Evolutionary conservation across 768 basidiomycete species (phyloP), one percentile per base, ranked within the genome.

Genomic region (Agaricus sinodeliciosus): DNA sequence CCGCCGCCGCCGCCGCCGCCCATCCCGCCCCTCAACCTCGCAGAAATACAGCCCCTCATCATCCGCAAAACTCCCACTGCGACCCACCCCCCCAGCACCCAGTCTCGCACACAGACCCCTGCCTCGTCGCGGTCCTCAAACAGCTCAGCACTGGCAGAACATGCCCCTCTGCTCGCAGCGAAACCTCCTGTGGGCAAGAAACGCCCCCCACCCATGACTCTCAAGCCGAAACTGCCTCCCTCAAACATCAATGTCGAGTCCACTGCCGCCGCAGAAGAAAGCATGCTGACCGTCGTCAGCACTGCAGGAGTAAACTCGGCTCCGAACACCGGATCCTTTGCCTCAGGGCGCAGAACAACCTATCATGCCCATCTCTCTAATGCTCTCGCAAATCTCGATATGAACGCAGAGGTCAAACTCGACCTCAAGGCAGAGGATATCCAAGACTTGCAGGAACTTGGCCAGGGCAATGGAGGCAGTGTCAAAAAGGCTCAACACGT

Each of bases 391-490:
- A 91, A 79, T 59, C 72, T 95, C 55, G 92, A 94, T 59, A 77
- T 92, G 72, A 89, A 87, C 61, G 82, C 85, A 31, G 88, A 91
- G 71, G 84, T 84, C 66, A 90, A 90, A 69, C 85, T 78, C 59
- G 89, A 95, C 62, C 71, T 98, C 60, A 76, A 82, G 60, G 84
- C 87, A 60, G 94, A 95, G 65, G 96, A 98, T 66, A 72, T 99
- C 64, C 87, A 87, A 69, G 89, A 94, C 58, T 65, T 98, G 43
- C 80, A 82, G 49, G 96, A 99, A 68, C 77, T 99, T 3, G 96
- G 96, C 3, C 85, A 90, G 59, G 96, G 96, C 3, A 98, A 98
- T 63, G 94, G 96, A 1, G 96, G 96, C 49, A 96, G 94, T 50
- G 96, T 99, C 44, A 94, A 94, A 69, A 90, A 89, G 70, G 94